Evolutionary conservation across 768 basidiomycete genomes (phyloP).

Genomic region (Xerocomellus dryophilus): DNA sequence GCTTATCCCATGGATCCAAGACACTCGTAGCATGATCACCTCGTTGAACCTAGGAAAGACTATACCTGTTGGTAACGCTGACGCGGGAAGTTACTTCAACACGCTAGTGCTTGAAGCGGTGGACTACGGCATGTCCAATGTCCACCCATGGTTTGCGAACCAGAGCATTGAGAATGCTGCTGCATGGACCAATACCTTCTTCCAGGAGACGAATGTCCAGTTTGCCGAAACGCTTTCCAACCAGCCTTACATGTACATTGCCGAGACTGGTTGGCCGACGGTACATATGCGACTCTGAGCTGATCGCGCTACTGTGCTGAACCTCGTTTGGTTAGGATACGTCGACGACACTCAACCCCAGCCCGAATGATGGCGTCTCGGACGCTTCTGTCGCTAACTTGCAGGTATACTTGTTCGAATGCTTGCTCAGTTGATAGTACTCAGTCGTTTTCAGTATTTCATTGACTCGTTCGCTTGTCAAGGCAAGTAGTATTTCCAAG

Average conservation of each 20-base stretch:
- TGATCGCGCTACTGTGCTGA: neutral
- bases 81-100: slow-evolving; percentile 87
- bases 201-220: slow-evolving; percentile 60
- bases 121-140: slow-evolving; percentile 85
- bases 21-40: slow-evolving; percentile 56
- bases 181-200: slow-evolving; percentile 80
- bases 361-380: slow-evolving; percentile 67
- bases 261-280: slow-evolving; percentile 90
- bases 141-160: slow-evolving; percentile 94
- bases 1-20: slow-evolving; percentile 63
- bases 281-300: slow-evolving; percentile 39
- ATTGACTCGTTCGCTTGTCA: slow-evolving; percentile 81
- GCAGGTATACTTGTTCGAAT: slow-evolving; percentile 38
- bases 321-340: slow-evolving; percentile 44
- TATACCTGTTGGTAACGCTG: slow-evolving; percentile 74
- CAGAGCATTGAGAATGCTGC: slow-evolving; percentile 64
- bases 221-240: slow-evolving; percentile 60
- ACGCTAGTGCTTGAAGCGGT: slow-evolving; percentile 56
- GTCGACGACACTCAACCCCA: slow-evolving; percentile 49
- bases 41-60: slow-evolving; percentile 55
- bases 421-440: neutral
- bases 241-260: slow-evolving; percentile 81
- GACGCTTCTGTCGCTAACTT: slow-evolving; percentile 57
- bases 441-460: slow-evolving; percentile 54
- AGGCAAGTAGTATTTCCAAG: slow-evolving; percentile 15